Conservation (phyloP, 768 basidiomycete species). For the Panus rudis region DNA sequence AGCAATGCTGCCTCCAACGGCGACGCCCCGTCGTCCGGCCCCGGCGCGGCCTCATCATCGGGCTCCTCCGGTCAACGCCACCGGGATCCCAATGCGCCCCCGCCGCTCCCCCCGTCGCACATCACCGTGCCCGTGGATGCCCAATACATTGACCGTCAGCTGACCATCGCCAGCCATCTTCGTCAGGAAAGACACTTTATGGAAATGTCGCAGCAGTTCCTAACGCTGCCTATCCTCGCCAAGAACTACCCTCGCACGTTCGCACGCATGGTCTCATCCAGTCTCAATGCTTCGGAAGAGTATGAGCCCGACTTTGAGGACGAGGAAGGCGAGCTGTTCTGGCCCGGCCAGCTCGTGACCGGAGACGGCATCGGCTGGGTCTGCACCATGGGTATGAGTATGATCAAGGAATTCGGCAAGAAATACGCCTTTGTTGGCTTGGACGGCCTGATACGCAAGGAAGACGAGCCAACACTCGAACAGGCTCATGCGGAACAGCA, state of each 20-base stretch:
- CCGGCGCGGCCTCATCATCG: slow-evolving; percentile 14
- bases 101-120: slow-evolving; percentile 9
- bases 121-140: slow-evolving; percentile 16
- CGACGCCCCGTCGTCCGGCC: slow-evolving; percentile 15
- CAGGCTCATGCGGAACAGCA: not conserved
- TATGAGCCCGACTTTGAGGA: slow-evolving; percentile 80
- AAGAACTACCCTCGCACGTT: slow-evolving; percentile 73
- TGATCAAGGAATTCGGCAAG: slow-evolving; percentile 78
- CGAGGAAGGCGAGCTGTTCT: slow-evolving; percentile 80
- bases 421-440: slow-evolving; percentile 67
- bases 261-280: slow-evolving; percentile 63
- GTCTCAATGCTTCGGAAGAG: slow-evolving; percentile 57
- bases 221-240: slow-evolving; percentile 62
- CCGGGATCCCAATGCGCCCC: not conserved
- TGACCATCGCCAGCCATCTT: slow-evolving; percentile 11
- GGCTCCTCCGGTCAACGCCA: not conserved
- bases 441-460: slow-evolving; percentile 52
- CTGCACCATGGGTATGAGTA: slow-evolving; percentile 80
- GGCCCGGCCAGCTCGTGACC: slow-evolving; percentile 67
- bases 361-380: slow-evolving; percentile 83
- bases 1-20: not conserved
- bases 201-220: slow-evolving; percentile 23
- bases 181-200: not conserved
- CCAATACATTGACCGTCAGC: slow-evolving; percentile 6
- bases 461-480: not conserved